phyloP scores from a whole-genome alignment of 2,329 filamentous ascomycete genomes.

The Akanthomyces lecanii region DNA sequence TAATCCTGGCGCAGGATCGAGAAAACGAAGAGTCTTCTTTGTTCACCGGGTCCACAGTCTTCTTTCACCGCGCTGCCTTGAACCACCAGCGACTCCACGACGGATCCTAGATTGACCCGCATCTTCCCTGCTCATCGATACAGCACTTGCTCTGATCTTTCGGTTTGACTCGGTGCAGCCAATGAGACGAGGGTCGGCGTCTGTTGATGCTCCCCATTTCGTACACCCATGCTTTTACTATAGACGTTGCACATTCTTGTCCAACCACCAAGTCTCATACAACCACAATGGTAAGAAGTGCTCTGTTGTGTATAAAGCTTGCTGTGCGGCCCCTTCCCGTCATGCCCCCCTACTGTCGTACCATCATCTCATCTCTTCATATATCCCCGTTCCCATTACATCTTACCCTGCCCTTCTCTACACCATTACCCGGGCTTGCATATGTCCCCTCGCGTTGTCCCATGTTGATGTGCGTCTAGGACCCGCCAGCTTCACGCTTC shows the following conservation, averaged over 20 bases:
- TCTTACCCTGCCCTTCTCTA: neutral
- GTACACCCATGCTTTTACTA: neutral
- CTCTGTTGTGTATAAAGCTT: constrained; percentile 12
- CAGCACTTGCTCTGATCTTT: neutral
- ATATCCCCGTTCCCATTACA: neutral
- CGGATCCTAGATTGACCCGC: constrained; percentile 15
- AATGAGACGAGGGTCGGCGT: constrained; percentile 1
- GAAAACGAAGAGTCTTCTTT: neutral
- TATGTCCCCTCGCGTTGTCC: neutral
- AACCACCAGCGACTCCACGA: constrained; percentile 5
- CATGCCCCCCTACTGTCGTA: neutral
- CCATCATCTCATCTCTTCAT: neutral
- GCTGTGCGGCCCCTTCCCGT: constrained; percentile 3
- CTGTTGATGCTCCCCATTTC: neutral
- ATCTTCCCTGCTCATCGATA: constrained; percentile 4
- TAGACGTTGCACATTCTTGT: constrained; percentile 2
- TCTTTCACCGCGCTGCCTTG: constrained; percentile 9
- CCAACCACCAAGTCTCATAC: constrained; percentile 16
- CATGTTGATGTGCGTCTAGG: constrained; percentile 14
- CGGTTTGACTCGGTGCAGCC: neutral
- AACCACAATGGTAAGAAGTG: constrained; percentile 12
- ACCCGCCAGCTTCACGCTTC: constrained; percentile 5
- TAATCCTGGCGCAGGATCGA: constrained; percentile 7
- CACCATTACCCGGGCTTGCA: neutral
- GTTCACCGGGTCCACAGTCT: constrained; percentile 15